Evolutionary conservation across 2,329 filamentous ascomycete genomes (phyloP).

Genomic region (Calonectria hongkongensis): DNA sequence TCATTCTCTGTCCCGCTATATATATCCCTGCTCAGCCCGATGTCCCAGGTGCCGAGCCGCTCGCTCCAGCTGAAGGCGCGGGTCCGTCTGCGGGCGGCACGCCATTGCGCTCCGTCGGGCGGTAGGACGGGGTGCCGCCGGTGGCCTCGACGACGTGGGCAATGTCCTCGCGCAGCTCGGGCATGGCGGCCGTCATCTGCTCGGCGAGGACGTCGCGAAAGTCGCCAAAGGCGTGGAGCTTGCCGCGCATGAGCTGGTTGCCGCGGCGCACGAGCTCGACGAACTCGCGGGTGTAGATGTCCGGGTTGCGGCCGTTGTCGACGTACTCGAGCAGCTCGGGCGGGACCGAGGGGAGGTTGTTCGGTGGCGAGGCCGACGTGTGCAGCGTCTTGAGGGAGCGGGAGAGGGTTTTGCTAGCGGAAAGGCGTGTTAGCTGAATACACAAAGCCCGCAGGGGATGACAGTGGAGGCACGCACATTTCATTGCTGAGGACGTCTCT

Average conservation of each 20-base stretch:
- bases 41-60: slow-evolving; percentile 37
- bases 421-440: slow-evolving; percentile 35
- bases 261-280: slow-evolving; percentile 80
- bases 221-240: slow-evolving; percentile 75
- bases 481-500: slow-evolving; percentile 74
- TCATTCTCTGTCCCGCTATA: neutral
- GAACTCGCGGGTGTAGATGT: slow-evolving; percentile 85
- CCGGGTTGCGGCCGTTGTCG: slow-evolving; percentile 82
- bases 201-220: slow-evolving; percentile 79
- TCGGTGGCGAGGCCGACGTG: slow-evolving; percentile 63
- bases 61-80: slow-evolving; percentile 7
- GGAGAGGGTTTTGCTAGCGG: slow-evolving; percentile 62
- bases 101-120: slow-evolving; percentile 42
- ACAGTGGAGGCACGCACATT: slow-evolving; percentile 61
- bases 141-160: slow-evolving; percentile 70
- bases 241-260: slow-evolving; percentile 81
- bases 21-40: slow-evolving; percentile 22
- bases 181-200: slow-evolving; percentile 75
- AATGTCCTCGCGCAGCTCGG: slow-evolving; percentile 75
- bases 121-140: slow-evolving; percentile 55
- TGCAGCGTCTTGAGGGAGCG: slow-evolving; percentile 62
- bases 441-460: slow-evolving; percentile 21
- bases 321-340: slow-evolving; percentile 81
- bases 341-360: slow-evolving; percentile 72
- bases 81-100: neutral